Evolutionary conservation across 2,329 filamentous ascomycete genomes (phyloP).

Genomic region (Apiospora sp.): DNA sequence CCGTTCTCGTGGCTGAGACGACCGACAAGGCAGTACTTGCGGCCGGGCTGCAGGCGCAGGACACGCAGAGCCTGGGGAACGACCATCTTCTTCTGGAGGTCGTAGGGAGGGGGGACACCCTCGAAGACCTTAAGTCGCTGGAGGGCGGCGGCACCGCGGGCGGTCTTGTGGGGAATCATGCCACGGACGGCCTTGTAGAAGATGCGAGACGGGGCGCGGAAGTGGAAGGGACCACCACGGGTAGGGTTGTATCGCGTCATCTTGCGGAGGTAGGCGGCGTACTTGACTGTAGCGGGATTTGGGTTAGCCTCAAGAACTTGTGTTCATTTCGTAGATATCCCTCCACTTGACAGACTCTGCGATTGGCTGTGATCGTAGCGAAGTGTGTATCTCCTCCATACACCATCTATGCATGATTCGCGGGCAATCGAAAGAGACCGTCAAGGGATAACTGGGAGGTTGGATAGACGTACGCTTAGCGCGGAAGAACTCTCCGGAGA

Average conservation of each 20-base stretch:
- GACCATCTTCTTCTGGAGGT: conserved; percentile 99
- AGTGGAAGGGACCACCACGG: conserved; percentile 99
- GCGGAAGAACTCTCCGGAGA: conserved; percentile 99
- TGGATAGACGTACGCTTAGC: conserved; percentile 89
- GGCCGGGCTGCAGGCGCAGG: conserved; percentile 95
- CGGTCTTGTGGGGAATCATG: conserved; percentile 99
- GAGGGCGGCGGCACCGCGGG: conserved; percentile 93
- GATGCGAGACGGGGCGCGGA: conserved; percentile 98
- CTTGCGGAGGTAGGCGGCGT: conserved; percentile 99
- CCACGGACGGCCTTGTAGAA: conserved; percentile 99
- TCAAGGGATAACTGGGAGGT: conserved; percentile 26
- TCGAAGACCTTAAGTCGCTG: conserved; percentile 99
- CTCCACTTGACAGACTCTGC: background rate
- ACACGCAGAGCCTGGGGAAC: conserved; percentile 98
- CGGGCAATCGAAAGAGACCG: background rate
- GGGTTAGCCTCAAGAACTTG: conserved; percentile 45
- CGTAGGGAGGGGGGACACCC: conserved; percentile 97
- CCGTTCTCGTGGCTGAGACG: conserved; percentile 98
- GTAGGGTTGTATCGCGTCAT: conserved; percentile 99
- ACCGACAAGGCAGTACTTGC: conserved; percentile 99
- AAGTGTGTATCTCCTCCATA: background rate
- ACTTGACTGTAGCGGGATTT: conserved; percentile 85
- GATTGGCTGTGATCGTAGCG: background rate
- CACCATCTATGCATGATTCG: background rate
- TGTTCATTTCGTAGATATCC: background rate